Evolutionary conservation across 768 basidiomycete species (phyloP).

Genomic region (Lentinula edodes): DNA sequence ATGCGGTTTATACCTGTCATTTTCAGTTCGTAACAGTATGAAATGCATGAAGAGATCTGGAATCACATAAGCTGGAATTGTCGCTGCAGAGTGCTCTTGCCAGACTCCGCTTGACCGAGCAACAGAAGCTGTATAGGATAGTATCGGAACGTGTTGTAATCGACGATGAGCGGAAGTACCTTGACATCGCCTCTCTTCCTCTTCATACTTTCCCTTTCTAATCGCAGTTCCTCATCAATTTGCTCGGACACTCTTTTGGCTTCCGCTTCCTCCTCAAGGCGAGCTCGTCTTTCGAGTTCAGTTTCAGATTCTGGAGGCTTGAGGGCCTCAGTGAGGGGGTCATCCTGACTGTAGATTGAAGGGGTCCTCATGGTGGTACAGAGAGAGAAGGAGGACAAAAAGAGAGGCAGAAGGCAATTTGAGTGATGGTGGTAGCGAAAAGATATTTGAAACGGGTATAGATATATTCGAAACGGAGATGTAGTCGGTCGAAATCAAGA

Average conservation of each 20-base stretch:
- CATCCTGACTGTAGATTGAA: slow-evolving; percentile 69
- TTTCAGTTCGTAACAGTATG: neutral
- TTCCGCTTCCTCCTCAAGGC: slow-evolving; percentile 64
- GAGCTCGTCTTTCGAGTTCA: slow-evolving; percentile 51
- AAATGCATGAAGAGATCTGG: neutral
- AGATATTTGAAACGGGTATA: slow-evolving; percentile 1
- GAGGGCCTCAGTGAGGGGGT: slow-evolving; percentile 66
- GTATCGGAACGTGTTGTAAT: neutral
- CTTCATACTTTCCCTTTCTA: slow-evolving; percentile 61
- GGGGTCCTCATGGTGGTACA: slow-evolving; percentile 53
- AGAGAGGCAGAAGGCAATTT: slow-evolving; percentile 11
- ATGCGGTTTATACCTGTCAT: slow-evolving; percentile 50
- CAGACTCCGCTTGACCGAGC: slow-evolving; percentile 74
- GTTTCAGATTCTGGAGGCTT: slow-evolving; percentile 64
- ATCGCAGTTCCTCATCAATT: slow-evolving; percentile 76
- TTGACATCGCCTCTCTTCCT: slow-evolving; percentile 72
- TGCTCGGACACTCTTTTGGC: slow-evolving; percentile 72
- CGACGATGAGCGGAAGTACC: slow-evolving; percentile 27
- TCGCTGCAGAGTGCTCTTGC: slow-evolving; percentile 73
- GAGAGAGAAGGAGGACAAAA: slow-evolving; percentile 20
- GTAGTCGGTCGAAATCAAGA: neutral
- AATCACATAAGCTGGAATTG: slow-evolving; percentile 67
- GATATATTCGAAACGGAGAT: neutral
- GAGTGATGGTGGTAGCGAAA: slow-evolving; percentile 7
- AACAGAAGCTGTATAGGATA: slow-evolving; percentile 49